These are phyloP conservation scores for Cladophialophora chaetospira DNA, from an alignment of 2,329 filamentous ascomycete genomes.

Conservation along the genomic window DNA sequence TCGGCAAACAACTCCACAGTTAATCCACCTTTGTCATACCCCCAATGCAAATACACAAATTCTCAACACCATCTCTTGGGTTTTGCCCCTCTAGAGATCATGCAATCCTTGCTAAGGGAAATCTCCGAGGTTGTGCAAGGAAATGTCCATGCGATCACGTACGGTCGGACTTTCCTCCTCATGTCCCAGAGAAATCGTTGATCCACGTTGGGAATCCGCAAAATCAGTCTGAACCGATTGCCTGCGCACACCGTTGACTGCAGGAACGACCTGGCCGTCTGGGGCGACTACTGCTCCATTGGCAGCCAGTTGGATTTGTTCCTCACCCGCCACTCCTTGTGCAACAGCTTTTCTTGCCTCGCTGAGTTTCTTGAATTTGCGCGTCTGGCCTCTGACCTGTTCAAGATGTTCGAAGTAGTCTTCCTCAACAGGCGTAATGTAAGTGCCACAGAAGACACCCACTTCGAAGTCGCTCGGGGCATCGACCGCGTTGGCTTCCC, in stretches of 20 bases:
- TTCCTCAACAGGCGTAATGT: slow-evolving; percentile 75
- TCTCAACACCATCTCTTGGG: neutral
- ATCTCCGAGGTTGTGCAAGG: slow-evolving; percentile 60
- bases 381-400: slow-evolving; percentile 68
- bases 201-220: slow-evolving; percentile 24
- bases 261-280: slow-evolving; percentile 60
- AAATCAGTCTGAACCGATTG: slow-evolving; percentile 17
- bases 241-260: slow-evolving; percentile 35
- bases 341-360: slow-evolving; percentile 65
- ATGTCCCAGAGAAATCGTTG: slow-evolving; percentile 35
- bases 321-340: slow-evolving; percentile 62
- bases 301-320: slow-evolving; percentile 63
- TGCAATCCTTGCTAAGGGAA: slow-evolving; percentile 37
- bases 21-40: neutral
- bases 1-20: neutral
- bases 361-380: slow-evolving; percentile 67
- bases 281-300: slow-evolving; percentile 62
- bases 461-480: slow-evolving; percentile 73
- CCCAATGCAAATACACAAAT: neutral
- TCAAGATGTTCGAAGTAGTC: slow-evolving; percentile 83
- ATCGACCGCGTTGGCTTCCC: slow-evolving; percentile 55
- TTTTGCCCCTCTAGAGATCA: neutral
- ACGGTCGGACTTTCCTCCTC: slow-evolving; percentile 43
- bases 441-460: slow-evolving; percentile 87
- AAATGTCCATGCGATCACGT: slow-evolving; percentile 60